Conservation (phyloP, 768 basidiomycete genomes). For the Serpula lacrymans region DNA sequence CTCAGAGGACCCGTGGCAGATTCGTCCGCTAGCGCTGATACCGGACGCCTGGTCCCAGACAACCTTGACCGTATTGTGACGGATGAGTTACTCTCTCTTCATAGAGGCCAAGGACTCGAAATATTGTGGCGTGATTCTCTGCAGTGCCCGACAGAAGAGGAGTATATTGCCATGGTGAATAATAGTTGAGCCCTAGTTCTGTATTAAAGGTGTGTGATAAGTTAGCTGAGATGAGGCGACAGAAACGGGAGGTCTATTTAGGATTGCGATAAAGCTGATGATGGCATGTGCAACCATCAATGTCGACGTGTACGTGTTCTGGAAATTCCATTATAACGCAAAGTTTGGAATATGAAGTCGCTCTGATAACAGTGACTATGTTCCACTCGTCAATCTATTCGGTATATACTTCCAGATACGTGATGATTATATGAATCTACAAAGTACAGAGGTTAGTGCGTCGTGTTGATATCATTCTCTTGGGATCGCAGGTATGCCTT, state of each 20-base stretch:
- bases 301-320: conserved; percentile 44
- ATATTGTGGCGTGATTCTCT: conserved; percentile 87
- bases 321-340: background rate
- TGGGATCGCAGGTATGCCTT: too few species aligned
- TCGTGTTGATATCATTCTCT: too few species aligned
- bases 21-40: background rate
- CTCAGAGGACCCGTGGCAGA: too few species aligned
- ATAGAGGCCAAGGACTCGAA: conserved; percentile 89
- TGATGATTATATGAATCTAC: conserved; percentile 90
- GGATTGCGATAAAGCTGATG: conserved; percentile 93
- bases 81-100: conserved; percentile 70
- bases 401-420: conserved; percentile 89
- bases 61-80: conserved; percentile 34
- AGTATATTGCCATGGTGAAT: conserved; percentile 95
- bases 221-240: background rate
- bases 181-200: conserved; percentile 82
- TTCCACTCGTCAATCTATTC: conserved; percentile 83
- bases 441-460: conserved; percentile 64
- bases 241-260: conserved; percentile 90
- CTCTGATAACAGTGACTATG: conserved; percentile 60
- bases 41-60: background rate
- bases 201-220: background rate
- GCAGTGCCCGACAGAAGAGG: conserved; percentile 84
- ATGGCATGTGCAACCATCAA: conserved; percentile 75
- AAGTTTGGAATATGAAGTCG: background rate